A percentile compares a stretch with the other conserved stretches of the same genome.
phyloP scores from a whole-genome alignment of 768 basidiomycete genomes.

The Leccinum pellstonianum region DNA sequence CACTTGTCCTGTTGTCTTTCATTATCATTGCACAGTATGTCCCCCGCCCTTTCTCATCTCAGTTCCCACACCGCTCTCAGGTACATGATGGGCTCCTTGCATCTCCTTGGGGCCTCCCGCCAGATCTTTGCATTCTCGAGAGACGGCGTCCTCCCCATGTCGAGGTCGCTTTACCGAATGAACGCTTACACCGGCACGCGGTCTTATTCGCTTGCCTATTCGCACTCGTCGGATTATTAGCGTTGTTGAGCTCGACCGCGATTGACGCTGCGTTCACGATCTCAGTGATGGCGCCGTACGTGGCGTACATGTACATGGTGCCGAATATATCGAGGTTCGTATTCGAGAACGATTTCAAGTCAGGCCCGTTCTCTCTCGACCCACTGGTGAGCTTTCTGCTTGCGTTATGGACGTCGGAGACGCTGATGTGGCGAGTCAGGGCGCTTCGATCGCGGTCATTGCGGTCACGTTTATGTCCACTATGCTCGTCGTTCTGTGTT shows the following conservation, averaged over 20 bases:
- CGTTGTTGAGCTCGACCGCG: not conserved
- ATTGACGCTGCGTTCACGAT: not conserved
- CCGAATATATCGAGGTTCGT: not conserved
- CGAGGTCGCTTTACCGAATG: not conserved
- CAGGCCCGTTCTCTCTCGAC: not conserved
- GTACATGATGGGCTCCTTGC: constrained; percentile 30
- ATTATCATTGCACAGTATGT: constrained; percentile 47
- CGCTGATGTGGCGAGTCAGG: not conserved
- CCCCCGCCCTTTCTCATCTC: not conserved
- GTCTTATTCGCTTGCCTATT: not conserved
- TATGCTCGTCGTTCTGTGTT: not conserved
- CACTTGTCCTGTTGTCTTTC: constrained; percentile 51
- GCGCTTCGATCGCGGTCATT: not conserved
- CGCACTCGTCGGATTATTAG: not conserved
- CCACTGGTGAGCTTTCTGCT: not conserved
- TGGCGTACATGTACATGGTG: not conserved
- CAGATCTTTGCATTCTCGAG: not conserved
- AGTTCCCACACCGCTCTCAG: constrained; percentile 14
- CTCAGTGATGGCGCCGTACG: not conserved
- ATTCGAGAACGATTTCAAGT: not conserved
- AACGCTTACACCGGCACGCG: not conserved
- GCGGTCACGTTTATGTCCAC: not conserved
- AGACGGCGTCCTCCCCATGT: not conserved
- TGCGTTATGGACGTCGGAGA: not conserved
- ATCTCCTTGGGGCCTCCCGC: not conserved